A percentile compares a stretch with the other conserved stretches of the same genome.
These are phyloP conservation scores for Ophiostoma triangulosporum DNA, from an alignment of 2,329 filamentous ascomycete species.

Conservation along the genomic window DNA sequence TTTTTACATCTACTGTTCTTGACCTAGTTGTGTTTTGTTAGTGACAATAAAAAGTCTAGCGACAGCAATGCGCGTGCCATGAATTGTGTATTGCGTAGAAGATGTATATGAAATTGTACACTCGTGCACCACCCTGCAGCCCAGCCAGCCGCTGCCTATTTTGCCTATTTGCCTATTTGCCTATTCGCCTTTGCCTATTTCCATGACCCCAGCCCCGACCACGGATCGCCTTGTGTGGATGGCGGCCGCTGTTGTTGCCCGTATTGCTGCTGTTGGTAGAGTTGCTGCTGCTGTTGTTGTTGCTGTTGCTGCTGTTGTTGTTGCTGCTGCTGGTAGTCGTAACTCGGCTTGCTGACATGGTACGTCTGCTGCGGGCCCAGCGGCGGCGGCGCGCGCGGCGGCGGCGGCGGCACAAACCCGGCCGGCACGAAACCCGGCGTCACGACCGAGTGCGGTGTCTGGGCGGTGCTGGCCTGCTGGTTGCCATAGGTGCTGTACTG, in stretches of 20 bases:
- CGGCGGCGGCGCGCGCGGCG: slow-evolving; percentile 48
- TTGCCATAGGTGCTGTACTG: slow-evolving; percentile 35
- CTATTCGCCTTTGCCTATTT: no score
- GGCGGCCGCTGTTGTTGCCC: slow-evolving; percentile 26
- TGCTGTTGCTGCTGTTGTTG: slow-evolving; percentile 27
- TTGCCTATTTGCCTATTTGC: no score
- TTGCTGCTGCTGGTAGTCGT: slow-evolving; percentile 23
- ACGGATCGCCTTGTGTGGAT: slow-evolving; percentile 31
- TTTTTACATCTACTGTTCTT: no score
- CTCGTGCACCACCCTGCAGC: no score
- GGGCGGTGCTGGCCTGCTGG: slow-evolving; percentile 24
- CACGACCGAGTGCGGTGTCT: slow-evolving; percentile 24
- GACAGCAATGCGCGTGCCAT: no score
- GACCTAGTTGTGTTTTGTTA: no score
- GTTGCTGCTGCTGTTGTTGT: slow-evolving; percentile 19
- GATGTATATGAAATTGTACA: no score
- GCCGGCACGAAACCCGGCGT: slow-evolving; percentile 32
- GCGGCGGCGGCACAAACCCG: slow-evolving; percentile 49
- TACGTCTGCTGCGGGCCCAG: slow-evolving; percentile 49
- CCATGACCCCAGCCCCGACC: slow-evolving; percentile 40
- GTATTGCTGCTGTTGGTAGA: slow-evolving; percentile 22
- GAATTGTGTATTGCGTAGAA: no score
- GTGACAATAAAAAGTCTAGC: no score
- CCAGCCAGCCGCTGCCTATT: no score
- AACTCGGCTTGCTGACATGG: slow-evolving; percentile 28